A percentile compares a stretch with the other conserved stretches of the same genome.
Evolutionary conservation across 1,284 basidiomycete genomes (phyloP).

Genomic region (Melampsora larici-populina): DNA sequence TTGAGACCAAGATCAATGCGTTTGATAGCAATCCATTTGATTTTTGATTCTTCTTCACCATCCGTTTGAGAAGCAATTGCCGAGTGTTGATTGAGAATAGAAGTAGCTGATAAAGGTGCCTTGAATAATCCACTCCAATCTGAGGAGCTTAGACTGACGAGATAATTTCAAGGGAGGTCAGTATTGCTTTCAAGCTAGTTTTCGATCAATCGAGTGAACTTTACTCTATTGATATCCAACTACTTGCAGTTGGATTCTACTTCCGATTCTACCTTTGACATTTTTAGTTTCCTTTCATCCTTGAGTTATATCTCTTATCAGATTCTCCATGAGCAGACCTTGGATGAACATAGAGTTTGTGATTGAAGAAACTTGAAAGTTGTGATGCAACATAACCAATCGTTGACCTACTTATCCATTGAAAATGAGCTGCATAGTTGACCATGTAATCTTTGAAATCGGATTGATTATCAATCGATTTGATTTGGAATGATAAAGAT

Average conservation of each 20-base stretch:
- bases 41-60: background rate
- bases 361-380: no score
- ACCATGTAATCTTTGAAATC: constrained; percentile 98
- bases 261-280: background rate
- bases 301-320: no score
- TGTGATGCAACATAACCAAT: no score
- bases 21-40: background rate
- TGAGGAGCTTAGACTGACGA: background rate
- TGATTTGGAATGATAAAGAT: constrained; percentile 62
- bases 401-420: no score
- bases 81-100: background rate
- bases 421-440: constrained; percentile 70
- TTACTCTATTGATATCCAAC: background rate
- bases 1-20: background rate
- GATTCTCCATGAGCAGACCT: no score
- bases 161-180: no score
- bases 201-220: background rate
- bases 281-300: background rate
- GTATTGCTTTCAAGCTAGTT: background rate
- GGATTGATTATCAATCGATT: constrained; percentile 84
- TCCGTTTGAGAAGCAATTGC: background rate
- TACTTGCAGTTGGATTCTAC: background rate
- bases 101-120: background rate
- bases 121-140: constrained; percentile 5
- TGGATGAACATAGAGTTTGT: no score